phyloP scores from a whole-genome alignment of 805 yeast genomes.

The Danielozyma ontarioensis region DNA sequence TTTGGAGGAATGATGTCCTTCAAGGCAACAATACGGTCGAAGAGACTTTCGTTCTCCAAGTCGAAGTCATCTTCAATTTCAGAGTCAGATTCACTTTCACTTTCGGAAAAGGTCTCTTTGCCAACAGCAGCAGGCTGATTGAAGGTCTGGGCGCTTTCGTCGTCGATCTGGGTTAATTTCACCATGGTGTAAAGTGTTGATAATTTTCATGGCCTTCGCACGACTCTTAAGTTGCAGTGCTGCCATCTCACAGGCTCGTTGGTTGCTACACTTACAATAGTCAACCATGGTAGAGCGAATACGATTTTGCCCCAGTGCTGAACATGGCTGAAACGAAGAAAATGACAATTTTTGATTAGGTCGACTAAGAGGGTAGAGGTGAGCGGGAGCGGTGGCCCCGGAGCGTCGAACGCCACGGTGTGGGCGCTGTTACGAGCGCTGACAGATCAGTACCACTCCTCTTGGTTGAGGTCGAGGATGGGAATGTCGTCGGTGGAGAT shows the following conservation, averaged over 20 bases:
- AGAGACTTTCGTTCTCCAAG: conserved; percentile 71
- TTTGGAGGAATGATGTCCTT: conserved; percentile 88
- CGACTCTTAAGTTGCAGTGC: neutral
- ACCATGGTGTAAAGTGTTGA: conserved; percentile 48
- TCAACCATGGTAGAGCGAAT: too few species aligned
- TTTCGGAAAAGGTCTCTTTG: conserved; percentile 17
- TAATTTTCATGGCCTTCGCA: neutral
- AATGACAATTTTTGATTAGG: too few species aligned
- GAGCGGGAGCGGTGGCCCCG: too few species aligned
- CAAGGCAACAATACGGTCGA: conserved; percentile 85
- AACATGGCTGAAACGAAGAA: too few species aligned
- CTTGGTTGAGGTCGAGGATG: conserved; percentile 11
- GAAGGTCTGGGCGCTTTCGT: conserved; percentile 39
- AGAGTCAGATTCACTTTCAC: conserved; percentile 45
- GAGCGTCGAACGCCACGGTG: too few species aligned
- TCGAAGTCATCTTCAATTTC: conserved; percentile 69
- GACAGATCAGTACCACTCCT: conserved; percentile 5
- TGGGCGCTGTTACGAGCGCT: too few species aligned
- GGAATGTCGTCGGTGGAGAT: conserved; percentile 15
- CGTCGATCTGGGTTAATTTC: conserved; percentile 68
- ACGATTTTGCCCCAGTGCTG: too few species aligned
- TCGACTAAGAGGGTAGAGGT: too few species aligned
- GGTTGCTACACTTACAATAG: too few species aligned
- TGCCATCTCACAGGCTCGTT: too few species aligned
- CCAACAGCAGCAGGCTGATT: conserved; percentile 30